Conservation (phyloP, 2,329 filamentous ascomycete species). For the Colletotrichum eleusines region DNA sequence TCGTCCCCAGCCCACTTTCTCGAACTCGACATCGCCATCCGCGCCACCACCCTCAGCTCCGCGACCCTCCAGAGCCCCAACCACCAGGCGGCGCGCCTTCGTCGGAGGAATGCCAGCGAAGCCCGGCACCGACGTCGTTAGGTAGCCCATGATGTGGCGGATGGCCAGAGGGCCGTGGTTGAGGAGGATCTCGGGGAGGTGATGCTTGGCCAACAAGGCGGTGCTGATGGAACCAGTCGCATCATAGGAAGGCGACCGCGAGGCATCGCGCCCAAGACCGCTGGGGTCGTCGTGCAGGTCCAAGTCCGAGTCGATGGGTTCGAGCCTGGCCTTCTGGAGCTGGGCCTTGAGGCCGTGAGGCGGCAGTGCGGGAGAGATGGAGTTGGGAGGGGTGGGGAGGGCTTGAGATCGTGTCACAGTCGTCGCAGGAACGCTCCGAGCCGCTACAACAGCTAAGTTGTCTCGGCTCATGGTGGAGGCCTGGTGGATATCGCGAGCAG, state of each 20-base stretch:
- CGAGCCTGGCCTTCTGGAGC: slow-evolving; percentile 69
- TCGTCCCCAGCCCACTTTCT: slow-evolving; percentile 97
- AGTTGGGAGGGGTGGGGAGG: slow-evolving; percentile 93
- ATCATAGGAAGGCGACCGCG: slow-evolving; percentile 69
- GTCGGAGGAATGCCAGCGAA: slow-evolving; percentile 90
- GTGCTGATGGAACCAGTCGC: slow-evolving; percentile 86
- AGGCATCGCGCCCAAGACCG: slow-evolving; percentile 47
- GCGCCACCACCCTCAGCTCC: slow-evolving; percentile 70
- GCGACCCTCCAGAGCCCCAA: slow-evolving; percentile 89
- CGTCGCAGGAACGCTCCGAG: slow-evolving; percentile 70
- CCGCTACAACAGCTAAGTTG: slow-evolving; percentile 80
- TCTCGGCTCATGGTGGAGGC: slow-evolving; percentile 70
- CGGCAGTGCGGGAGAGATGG: slow-evolving; percentile 88
- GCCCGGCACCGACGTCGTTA: slow-evolving; percentile 92
- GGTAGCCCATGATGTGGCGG: slow-evolving; percentile 92
- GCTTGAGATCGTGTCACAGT: slow-evolving; percentile 69
- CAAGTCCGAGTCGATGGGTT: slow-evolving; percentile 85
- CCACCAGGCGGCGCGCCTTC: slow-evolving; percentile 90
- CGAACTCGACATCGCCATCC: slow-evolving; percentile 82
- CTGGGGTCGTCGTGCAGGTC: slow-evolving; percentile 72
- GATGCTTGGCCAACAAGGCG: slow-evolving; percentile 85
- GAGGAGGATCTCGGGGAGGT: slow-evolving; percentile 91
- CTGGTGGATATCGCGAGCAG: slow-evolving; percentile 76
- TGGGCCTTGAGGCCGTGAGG: slow-evolving; percentile 83
- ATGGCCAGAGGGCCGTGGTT: slow-evolving; percentile 93